These are phyloP conservation scores for Nannizziopsis arthrosporioides DNA, from an alignment of 2,329 filamentous ascomycete genomes.

Conservation along the genomic window DNA sequence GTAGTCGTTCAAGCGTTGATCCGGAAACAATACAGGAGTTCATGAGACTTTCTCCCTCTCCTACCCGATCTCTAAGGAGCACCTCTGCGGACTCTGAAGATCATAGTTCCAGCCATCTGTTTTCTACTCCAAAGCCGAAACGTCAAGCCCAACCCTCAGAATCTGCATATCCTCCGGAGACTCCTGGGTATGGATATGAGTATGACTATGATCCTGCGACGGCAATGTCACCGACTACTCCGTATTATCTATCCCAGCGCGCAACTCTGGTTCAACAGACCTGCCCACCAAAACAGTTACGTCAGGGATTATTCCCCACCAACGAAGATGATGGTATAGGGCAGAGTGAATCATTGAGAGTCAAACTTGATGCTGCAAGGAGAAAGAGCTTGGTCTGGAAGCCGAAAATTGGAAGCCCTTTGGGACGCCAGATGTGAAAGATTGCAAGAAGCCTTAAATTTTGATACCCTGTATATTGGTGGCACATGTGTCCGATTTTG, in stretches of 20 bases:
- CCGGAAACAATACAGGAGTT: slow-evolving; percentile 25
- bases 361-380: slow-evolving; percentile 57
- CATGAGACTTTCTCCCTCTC: slow-evolving; percentile 26
- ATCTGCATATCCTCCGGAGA: slow-evolving; percentile 19
- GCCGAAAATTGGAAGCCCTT: slow-evolving; percentile 61
- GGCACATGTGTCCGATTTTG: no score
- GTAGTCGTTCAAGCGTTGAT: slow-evolving; percentile 22
- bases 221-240: slow-evolving; percentile 36
- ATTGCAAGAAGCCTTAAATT: neutral
- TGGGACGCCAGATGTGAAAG: slow-evolving; percentile 32
- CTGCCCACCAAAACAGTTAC: slow-evolving; percentile 43
- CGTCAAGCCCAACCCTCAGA: neutral
- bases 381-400: slow-evolving; percentile 69
- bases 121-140: slow-evolving; percentile 7
- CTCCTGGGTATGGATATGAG: slow-evolving; percentile 20
- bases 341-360: slow-evolving; percentile 37
- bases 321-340: slow-evolving; percentile 22
- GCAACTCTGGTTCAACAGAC: slow-evolving; percentile 40
- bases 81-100: slow-evolving; percentile 5
- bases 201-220: slow-evolving; percentile 29
- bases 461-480: neutral
- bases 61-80: slow-evolving; percentile 14
- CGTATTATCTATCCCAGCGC: slow-evolving; percentile 36
- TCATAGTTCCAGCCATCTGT: neutral
- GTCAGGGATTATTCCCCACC: slow-evolving; percentile 31